Base-by-base conservation (phyloP, 1,284 basidiomycete genomes). In the Neonothopanus nambi region DNA sequence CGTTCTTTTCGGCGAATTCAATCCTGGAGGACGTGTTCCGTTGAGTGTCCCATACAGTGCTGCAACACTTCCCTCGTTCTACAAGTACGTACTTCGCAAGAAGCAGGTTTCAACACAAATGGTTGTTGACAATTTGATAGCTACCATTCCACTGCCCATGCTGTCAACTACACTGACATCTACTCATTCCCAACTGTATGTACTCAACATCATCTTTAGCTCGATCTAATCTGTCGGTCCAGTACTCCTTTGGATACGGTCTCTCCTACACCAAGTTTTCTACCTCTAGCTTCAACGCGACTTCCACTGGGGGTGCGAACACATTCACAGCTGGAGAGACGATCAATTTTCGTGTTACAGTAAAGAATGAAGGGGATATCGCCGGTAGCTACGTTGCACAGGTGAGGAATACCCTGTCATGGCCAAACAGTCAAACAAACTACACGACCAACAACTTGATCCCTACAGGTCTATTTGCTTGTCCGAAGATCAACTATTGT, bases 211-310 rank as follows among this genome's bases (percentile, higher is more conserved):
- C n/a, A 17, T 17, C 17, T 17, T 50, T 17, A 12, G 23, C 9
- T 44, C 21, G 17, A 17, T 51, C 17, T 28, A 33, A 33, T 26
- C 23, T 37, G 24, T 17, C 24, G 3, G 5, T 23, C 3, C 38
- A 61, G 55, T 66, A 66, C 47, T 63, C 59, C 36, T 67, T 67
- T 48, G 66, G 66, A 6, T 64, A 67, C 49, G 66, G 66, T 8
- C 59, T 64, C 38, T 65, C 64, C 33, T 68, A 66, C 53, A 64
- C 65, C 13, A 61, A 55, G 18, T 68, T 67, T 52, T 49, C 61
- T 26, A 33, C 57, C 6, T 52, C 57, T 20, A 56, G 54, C 36
- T 68, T 68, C 60, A 61, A 63, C 26, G 65, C 63, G 3, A 55
- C 58, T 8, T 63, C 65, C 15, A 56, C 59, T 11, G 39, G 44